These are phyloP conservation scores for Pichia sp. DNA, from an alignment of 1,139 yeast genomes.

Conservation along the genomic window DNA sequence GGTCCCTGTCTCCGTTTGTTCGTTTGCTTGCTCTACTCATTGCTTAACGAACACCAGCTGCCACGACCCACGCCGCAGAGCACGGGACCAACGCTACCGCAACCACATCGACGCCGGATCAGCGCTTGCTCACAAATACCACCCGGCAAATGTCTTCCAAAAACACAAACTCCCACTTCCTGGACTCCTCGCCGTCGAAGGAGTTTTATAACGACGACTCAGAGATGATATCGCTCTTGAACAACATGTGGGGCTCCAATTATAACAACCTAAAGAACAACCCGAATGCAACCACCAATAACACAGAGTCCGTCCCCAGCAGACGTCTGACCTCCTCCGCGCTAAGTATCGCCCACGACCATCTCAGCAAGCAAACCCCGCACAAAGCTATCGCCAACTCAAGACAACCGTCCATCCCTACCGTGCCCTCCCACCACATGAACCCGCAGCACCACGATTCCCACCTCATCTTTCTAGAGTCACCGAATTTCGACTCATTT, in stretches of 20 bases:
- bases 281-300: background rate
- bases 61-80: too few relatives aligned
- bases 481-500: slow-evolving; percentile 14
- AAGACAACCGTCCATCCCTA: slow-evolving; percentile 7
- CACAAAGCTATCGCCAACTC: background rate
- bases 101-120: background rate
- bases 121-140: background rate
- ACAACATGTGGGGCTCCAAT: slow-evolving; percentile 1
- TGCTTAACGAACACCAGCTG: too few relatives aligned
- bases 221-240: slow-evolving; percentile 3
- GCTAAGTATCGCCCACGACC: background rate
- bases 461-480: slow-evolving; percentile 6
- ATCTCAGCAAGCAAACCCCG: slow-evolving; percentile 1
- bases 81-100: too few relatives aligned
- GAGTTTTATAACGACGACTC: slow-evolving; percentile 6
- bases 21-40: too few relatives aligned
- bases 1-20: too few relatives aligned
- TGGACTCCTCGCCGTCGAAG: slow-evolving; percentile 5
- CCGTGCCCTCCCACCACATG: slow-evolving; percentile 5
- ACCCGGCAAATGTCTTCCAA: background rate
- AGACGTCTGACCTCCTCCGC: background rate
- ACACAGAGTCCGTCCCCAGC: background rate
- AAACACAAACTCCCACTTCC: background rate
- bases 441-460: slow-evolving; percentile 2
- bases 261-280: background rate